Conservation (phyloP, 2,329 filamentous ascomycete species). For the Emericellopsis atlantica region DNA sequence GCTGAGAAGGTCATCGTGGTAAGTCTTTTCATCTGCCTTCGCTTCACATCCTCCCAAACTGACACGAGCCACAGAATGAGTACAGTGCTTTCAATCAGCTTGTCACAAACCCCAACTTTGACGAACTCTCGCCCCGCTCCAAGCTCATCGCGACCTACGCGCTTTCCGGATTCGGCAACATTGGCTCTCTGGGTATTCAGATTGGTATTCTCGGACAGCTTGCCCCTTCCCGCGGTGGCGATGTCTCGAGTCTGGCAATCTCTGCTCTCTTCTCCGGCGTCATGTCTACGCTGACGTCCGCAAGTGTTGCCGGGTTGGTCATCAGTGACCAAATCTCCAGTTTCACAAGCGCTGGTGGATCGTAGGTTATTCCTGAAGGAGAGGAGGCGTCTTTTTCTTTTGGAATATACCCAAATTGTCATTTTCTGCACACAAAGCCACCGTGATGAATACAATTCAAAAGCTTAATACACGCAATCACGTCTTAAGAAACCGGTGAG, state of each 20-base stretch:
- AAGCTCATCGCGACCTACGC: slow-evolving; percentile 77
- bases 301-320: slow-evolving; percentile 65
- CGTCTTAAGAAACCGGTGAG: too few relatives aligned
- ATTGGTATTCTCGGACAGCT: slow-evolving; percentile 80
- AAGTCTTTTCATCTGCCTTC: slow-evolving; percentile 15
- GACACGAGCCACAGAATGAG: slow-evolving; percentile 47
- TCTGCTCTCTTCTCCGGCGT: slow-evolving; percentile 70
- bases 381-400: neutral
- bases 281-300: slow-evolving; percentile 66
- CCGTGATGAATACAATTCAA: neutral
- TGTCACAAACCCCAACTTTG: slow-evolving; percentile 40
- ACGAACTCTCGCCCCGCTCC: slow-evolving; percentile 53
- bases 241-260: slow-evolving; percentile 63
- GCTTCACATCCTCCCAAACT: neutral
- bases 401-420: neutral
- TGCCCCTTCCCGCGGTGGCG: slow-evolving; percentile 58
- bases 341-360: neutral
- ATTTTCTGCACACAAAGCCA: neutral
- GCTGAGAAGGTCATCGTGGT: slow-evolving; percentile 70
- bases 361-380: neutral
- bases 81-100: slow-evolving; percentile 60
- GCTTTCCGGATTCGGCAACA: slow-evolving; percentile 74
- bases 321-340: slow-evolving; percentile 34
- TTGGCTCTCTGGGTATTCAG: slow-evolving; percentile 78
- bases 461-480: neutral